Evolutionary conservation across 179 eudicot species (phyloP).

Genomic region (Heliamphora pulchella): DNA sequence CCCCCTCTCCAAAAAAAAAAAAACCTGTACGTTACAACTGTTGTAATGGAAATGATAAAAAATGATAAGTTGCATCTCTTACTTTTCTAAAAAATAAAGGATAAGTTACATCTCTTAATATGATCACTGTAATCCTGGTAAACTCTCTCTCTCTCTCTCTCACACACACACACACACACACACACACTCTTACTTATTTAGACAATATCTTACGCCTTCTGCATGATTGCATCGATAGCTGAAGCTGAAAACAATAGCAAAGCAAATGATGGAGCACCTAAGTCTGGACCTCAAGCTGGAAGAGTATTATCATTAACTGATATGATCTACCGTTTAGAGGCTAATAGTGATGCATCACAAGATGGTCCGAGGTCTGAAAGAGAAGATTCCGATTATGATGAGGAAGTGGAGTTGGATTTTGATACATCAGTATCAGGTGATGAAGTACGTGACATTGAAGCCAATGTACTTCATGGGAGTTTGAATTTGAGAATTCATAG

Average conservation of each 20-base stretch:
- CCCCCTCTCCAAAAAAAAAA: too few species aligned
- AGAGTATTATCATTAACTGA: slow-evolving; percentile 71
- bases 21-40: too few species aligned
- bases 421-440: slow-evolving; percentile 75
- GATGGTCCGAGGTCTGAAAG: slow-evolving; percentile 80
- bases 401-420: slow-evolving; percentile 81
- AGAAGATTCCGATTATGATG: slow-evolving; percentile 89
- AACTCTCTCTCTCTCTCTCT: background rate
- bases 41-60: too few species aligned
- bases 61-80: background rate
- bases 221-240: slow-evolving; percentile 33
- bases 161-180: background rate
- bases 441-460: slow-evolving; percentile 60
- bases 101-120: background rate
- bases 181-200: background rate
- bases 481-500: slow-evolving; percentile 68
- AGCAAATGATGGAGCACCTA: slow-evolving; percentile 41
- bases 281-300: slow-evolving; percentile 46
- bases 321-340: slow-evolving; percentile 61
- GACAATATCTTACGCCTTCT: background rate
- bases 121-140: background rate
- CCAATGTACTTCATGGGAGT: slow-evolving; percentile 57
- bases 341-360: slow-evolving; percentile 69
- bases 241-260: slow-evolving; percentile 57
- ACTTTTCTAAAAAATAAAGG: background rate